Evolutionary conservation across 768 basidiomycete species (phyloP), one percentile per base, ranked within the genome.

Genomic region (Daedaleopsis nitida): DNA sequence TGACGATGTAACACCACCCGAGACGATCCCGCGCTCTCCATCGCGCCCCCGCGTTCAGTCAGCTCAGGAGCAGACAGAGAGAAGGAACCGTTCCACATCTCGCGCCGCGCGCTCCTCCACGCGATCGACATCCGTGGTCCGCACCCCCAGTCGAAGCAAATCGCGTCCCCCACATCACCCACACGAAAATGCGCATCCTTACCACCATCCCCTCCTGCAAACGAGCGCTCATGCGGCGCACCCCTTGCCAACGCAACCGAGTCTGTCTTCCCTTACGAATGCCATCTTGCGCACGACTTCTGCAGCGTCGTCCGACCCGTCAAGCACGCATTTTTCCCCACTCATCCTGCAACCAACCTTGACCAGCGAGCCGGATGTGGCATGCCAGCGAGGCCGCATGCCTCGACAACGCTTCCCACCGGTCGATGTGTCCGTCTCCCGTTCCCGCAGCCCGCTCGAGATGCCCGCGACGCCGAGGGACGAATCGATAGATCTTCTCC

Each of bases 381-480:
- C 59, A 23, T 61, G 52, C 24, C 62, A 65, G 27, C 70, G 68
- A 16, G 68, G 66, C 0, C 65, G 70, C 1, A 14, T 55, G 16
- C 43, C 58, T 2, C 51, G 63, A 8, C 53, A 62, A 9, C 62
- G 59, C 23, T 10, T 64, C 5, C 58, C 51, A 12, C 45, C 39
- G 1, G 51, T 44, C 27, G 52, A 47, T 39, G 52, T 45, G 64
- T 74, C 69, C 12, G 56, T 65, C 19, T 81, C 81, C 10, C 78
- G 81, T 19, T 83, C 82, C 6, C 73, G 77, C 9, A 83, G 82
- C 69, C 82, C 82, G 0, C 80, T 80, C 60, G 70, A 79, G 10
- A 73, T 76, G 1, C 82, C 81, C 0, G 65, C 73, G 8, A 85
- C 83, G 0, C 85, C 85, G 1, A 47, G 64, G 4, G 72, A 70